Percentiles rank a stretch among this genome's conserved stretches.
These are phyloP conservation scores for Nicotiana noctiflora DNA, from an alignment of 257 asterid species.

Conservation along the genomic window DNA sequence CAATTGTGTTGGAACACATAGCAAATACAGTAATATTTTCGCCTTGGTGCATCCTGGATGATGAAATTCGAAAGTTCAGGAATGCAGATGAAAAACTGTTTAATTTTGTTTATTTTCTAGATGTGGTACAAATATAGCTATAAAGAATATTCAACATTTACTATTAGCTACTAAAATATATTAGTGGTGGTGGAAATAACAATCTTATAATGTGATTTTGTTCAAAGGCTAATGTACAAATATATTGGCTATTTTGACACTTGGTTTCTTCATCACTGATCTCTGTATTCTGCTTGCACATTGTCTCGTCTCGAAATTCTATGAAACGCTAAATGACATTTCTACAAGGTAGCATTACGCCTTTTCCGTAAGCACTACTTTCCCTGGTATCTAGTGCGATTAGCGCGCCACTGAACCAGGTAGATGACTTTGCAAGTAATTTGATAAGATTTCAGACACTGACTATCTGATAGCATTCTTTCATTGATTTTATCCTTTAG, in stretches of 20 bases:
- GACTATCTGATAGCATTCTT: background rate
- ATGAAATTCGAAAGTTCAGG: background rate
- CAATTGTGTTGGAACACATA: background rate
- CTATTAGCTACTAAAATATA: background rate
- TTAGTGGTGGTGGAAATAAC: background rate
- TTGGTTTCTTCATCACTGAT: background rate
- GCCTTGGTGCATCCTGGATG: background rate
- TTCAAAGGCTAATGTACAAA: background rate
- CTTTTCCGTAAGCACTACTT: background rate
- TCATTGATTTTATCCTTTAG: slow-evolving; percentile 26
- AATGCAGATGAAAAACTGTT: background rate
- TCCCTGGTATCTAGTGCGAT: background rate
- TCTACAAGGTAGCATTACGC: background rate
- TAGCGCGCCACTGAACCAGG: background rate
- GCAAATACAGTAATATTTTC: background rate
- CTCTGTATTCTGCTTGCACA: background rate
- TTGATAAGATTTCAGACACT: background rate
- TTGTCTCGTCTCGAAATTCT: background rate
- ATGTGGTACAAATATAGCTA: background rate
- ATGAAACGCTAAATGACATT: background rate
- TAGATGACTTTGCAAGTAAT: background rate
- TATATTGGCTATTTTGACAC: background rate
- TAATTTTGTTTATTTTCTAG: background rate
- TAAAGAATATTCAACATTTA: background rate
- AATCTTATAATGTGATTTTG: background rate